Evolutionary conservation across 441 rosid species (phyloP).

Genomic region (Francoa sonchifolia): DNA sequence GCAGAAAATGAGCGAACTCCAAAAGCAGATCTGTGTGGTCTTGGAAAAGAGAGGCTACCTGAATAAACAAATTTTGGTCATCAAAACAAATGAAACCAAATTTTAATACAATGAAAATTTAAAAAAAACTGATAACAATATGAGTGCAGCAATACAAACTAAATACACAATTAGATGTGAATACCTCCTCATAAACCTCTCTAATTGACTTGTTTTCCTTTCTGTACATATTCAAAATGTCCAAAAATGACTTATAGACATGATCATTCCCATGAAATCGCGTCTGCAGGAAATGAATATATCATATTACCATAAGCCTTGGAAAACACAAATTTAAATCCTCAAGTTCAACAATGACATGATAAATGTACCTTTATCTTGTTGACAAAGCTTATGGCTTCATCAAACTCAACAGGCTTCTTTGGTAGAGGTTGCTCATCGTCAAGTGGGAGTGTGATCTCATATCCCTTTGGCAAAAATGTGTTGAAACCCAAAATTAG

Average conservation of each 20-base stretch:
- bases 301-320: constrained; percentile 13
- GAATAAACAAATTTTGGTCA: constrained; percentile 12
- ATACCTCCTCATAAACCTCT: constrained; percentile 90
- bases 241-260: constrained; percentile 86
- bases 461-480: constrained; percentile 93
- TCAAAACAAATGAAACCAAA: constrained; percentile 1
- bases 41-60: constrained; percentile 80
- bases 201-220: constrained; percentile 84
- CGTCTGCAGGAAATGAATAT: constrained; percentile 40
- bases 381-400: constrained; percentile 94
- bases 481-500: constrained; percentile 94
- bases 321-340: constrained; percentile 1
- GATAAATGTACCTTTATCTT: constrained; percentile 70
- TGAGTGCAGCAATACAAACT: not conserved
- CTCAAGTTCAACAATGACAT: constrained; percentile 7
- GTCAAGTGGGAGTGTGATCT: constrained; percentile 69
- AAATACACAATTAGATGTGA: constrained; percentile 1
- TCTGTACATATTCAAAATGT: constrained; percentile 91
- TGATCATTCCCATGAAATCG: constrained; percentile 94
- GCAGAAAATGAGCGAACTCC: constrained; percentile 85
- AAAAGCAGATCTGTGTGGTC: constrained; percentile 76
- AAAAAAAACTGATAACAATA: constrained; percentile 4
- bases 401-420: constrained; percentile 96
- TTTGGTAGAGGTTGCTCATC: constrained; percentile 70
- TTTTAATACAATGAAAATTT: constrained; percentile 4